Conservation (phyloP, 495 filamentous ascomycete species). For the Pseudoneurospora amorphoporcata region DNA sequence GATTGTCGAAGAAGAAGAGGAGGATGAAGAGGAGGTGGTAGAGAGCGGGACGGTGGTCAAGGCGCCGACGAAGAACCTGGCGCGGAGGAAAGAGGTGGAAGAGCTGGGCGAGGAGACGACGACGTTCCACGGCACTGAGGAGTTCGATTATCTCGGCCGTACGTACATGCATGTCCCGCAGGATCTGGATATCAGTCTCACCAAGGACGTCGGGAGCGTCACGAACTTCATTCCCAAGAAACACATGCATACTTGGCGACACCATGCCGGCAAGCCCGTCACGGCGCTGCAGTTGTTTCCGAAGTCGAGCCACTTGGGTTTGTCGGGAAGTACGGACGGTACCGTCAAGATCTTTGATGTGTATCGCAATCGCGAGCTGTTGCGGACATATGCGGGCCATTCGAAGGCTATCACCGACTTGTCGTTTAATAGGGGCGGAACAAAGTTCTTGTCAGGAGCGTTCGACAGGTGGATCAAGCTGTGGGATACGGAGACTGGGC, state of each 20-base stretch:
- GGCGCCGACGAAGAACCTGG: slow-evolving; percentile 45
- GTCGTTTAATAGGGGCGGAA: slow-evolving; percentile 74
- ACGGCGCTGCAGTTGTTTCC: slow-evolving; percentile 85
- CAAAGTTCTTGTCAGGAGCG: slow-evolving; percentile 78
- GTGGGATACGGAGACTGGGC: slow-evolving; percentile 95
- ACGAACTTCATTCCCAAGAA: slow-evolving; percentile 95
- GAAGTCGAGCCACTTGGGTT: slow-evolving; percentile 69
- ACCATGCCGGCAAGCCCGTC: slow-evolving; percentile 69
- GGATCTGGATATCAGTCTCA: slow-evolving; percentile 82
- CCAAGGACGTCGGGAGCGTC: slow-evolving; percentile 63
- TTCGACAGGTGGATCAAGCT: slow-evolving; percentile 94
- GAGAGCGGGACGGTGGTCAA: slow-evolving; percentile 41
- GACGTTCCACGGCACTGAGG: slow-evolving; percentile 73
- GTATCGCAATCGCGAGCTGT: slow-evolving; percentile 76
- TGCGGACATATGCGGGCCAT: slow-evolving; percentile 85
- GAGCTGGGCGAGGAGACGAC: slow-evolving; percentile 61
- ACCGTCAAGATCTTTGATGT: slow-evolving; percentile 94
- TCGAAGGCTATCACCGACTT: slow-evolving; percentile 84
- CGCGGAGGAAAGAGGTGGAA: slow-evolving; percentile 47
- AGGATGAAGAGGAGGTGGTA: slow-evolving; percentile 45
- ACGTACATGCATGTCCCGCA: slow-evolving; percentile 96
- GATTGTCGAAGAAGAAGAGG: slow-evolving; percentile 49
- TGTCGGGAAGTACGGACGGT: slow-evolving; percentile 76
- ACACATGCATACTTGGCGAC: slow-evolving; percentile 77
- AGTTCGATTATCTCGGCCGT: slow-evolving; percentile 84